Percentiles rank a stretch among this genome's conserved stretches.
Evolutionary conservation across 306 rosid species (phyloP).

Genomic region (Psophocarpus tetragonolobus): DNA sequence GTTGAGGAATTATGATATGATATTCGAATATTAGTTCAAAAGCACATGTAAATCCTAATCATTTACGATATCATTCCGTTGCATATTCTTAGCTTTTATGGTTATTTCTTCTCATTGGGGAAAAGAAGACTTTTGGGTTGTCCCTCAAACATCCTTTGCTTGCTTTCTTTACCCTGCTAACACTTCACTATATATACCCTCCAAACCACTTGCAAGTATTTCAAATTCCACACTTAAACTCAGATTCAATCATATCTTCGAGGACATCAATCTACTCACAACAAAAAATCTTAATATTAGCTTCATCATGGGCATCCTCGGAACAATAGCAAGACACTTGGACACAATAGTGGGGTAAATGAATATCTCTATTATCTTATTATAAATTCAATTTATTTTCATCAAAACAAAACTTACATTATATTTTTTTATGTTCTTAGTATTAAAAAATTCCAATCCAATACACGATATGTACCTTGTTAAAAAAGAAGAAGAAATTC

Average conservation of each 20-base stretch:
- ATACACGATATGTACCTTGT: neutral
- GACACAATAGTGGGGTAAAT: conserved; percentile 70
- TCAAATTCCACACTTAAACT: neutral
- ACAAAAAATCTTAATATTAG: conserved; percentile 17
- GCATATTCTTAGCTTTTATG: conserved; percentile 9
- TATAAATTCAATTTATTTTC: neutral
- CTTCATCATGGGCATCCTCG: conserved; percentile 72
- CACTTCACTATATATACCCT: neutral
- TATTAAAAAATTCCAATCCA: neutral
- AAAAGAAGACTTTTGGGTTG: conserved; percentile 55
- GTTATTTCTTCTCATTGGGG: conserved; percentile 44
- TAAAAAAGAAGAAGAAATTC: no score
- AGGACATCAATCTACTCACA: neutral
- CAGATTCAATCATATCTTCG: conserved; percentile 9
- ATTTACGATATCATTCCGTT: neutral
- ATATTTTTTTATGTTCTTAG: neutral
- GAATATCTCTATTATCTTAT: neutral
- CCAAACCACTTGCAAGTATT: neutral
- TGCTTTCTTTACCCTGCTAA: conserved; percentile 5
- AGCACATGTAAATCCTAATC: conserved; percentile 8
- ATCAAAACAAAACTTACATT: neutral
- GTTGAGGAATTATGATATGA: neutral
- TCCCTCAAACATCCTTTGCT: conserved; percentile 55
- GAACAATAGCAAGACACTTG: conserved; percentile 59
- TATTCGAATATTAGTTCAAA: neutral